Evolutionary conservation across 495 filamentous ascomycete species (phyloP), one percentile per base, ranked within the genome.

Genomic region (Penicillium silybi): DNA sequence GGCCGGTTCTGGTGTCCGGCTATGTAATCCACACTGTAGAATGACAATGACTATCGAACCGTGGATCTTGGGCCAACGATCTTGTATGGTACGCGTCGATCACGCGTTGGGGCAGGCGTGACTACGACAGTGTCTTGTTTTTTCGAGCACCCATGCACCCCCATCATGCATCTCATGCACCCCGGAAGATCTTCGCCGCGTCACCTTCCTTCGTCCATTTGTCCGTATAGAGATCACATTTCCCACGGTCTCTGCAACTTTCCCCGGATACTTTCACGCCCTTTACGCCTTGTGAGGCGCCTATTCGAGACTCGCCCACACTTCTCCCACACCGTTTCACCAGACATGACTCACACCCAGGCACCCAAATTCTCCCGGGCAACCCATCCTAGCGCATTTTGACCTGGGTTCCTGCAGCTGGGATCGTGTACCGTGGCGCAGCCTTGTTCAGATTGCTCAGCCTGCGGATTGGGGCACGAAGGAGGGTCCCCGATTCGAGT

Each of bases 391-490:
- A 23, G 15, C 15, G 44, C 16, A 15, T 29, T 2, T 37, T 55
- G 52, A 53, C 53, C 45, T 39, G 58, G 56, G 51, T 58, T 52
- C 46, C 46, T 49, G 46, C 35, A 48, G 15, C 16, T 17, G n/a
- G 37, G 16, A 16, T 39, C 4, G 19, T 22, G 8, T n/a, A 34
- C 45, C 45, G 43, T 45, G 43, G 43, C 43, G 43, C 43, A 29
- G n/a, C 18, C 13, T 5, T 44, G 3, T 16, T 8, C 16, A 2
- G 9, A 2, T 29, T 29, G 9, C 26, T 29, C 26, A 29, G 26
- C 26, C 29, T 10, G 29, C 2, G 29, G 29, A 13, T 32, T 13
- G 29, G 29, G 29, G 29, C 29, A 10, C 10, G n/a, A 8, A 4
- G 18, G 18, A 18, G 37, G 18, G 18, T 18, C 16, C 16, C 16